Evolutionary conservation across 139 green algal genomes (phyloP).

Genomic region (Parachlorella kessleri): DNA sequence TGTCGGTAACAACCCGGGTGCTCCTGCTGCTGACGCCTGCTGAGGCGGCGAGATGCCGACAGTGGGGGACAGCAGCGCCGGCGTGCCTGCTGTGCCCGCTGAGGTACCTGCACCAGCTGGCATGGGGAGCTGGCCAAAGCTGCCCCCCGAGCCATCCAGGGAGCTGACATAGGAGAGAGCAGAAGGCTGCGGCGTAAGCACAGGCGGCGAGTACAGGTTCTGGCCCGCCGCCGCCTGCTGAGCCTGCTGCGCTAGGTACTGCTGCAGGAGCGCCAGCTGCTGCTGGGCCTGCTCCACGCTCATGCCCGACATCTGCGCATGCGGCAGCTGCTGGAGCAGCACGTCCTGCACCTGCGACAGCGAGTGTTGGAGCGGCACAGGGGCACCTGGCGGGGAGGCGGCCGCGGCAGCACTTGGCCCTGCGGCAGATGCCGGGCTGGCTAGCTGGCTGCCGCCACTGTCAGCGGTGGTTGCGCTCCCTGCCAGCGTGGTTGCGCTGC

Average conservation of each 20-base stretch:
- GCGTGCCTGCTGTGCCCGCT: too few species aligned
- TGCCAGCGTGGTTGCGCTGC: background rate
- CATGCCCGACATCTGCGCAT: too few species aligned
- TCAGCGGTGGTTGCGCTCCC: background rate
- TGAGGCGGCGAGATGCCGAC: too few species aligned
- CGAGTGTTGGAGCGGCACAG: background rate
- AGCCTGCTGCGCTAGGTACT: background rate
- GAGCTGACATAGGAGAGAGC: too few species aligned
- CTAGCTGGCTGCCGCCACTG: background rate
- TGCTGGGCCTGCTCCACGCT: conserved; percentile 12
- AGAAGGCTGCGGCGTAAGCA: too few species aligned
- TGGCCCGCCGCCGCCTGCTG: background rate
- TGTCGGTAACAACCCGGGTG: too few species aligned
- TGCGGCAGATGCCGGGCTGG: background rate
- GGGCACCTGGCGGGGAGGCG: background rate
- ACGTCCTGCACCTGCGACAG: background rate
- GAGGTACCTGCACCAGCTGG: too few species aligned
- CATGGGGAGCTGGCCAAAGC: too few species aligned
- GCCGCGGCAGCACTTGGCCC: background rate
- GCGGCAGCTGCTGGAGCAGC: background rate
- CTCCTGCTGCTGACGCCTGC: too few species aligned
- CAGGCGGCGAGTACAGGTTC: too few species aligned
- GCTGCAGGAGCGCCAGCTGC: background rate
- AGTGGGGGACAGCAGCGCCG: too few species aligned
- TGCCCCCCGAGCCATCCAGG: too few species aligned